phyloP scores from a whole-genome alignment of 2,329 filamentous ascomycete species.

The Aspergillus chevalieri region DNA sequence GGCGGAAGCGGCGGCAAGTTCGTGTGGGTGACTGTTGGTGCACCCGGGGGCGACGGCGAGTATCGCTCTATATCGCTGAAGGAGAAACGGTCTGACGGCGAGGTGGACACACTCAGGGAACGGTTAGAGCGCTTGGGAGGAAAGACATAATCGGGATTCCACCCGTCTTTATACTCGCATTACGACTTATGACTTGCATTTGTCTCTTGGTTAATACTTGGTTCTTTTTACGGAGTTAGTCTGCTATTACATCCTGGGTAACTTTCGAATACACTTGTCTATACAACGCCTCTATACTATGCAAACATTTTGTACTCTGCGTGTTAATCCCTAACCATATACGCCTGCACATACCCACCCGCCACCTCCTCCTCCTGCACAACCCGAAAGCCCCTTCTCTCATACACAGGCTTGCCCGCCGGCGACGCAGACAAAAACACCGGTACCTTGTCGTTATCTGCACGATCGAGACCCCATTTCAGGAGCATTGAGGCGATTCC shows the following conservation, averaged over 20 bases:
- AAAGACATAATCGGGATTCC: conserved; percentile 7
- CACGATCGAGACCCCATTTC: conserved; percentile 31
- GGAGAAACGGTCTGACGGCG: conserved; percentile 18
- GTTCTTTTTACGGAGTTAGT: background rate
- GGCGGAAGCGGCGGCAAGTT: conserved; percentile 45
- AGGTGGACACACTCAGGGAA: conserved; percentile 25
- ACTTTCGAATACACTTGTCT: background rate
- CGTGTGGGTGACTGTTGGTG: conserved; percentile 47
- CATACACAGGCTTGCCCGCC: conserved; percentile 31
- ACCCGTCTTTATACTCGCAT: conserved; percentile 10
- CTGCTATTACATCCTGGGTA: background rate
- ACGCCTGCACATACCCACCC: conserved; percentile 4
- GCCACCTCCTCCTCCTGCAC: conserved; percentile 3
- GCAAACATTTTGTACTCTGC: background rate
- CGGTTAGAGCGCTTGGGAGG: conserved; percentile 21
- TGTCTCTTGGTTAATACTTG: background rate
- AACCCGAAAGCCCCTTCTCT: conserved; percentile 33
- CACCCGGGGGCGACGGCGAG: conserved; percentile 41
- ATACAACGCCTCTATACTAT: background rate
- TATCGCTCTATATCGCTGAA: conserved; percentile 36
- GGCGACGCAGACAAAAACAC: conserved; percentile 32
- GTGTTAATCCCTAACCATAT: conserved; percentile 4
- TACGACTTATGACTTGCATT: conserved; percentile 14
- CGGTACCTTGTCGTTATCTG: conserved; percentile 28
- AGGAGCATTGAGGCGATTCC: conserved; percentile 25